Percentiles rank a stretch among this genome's conserved stretches.
Evolutionary conservation across 2,329 filamentous ascomycete genomes (phyloP).

Genomic region (Parasarocladium wereldwijsianum): DNA sequence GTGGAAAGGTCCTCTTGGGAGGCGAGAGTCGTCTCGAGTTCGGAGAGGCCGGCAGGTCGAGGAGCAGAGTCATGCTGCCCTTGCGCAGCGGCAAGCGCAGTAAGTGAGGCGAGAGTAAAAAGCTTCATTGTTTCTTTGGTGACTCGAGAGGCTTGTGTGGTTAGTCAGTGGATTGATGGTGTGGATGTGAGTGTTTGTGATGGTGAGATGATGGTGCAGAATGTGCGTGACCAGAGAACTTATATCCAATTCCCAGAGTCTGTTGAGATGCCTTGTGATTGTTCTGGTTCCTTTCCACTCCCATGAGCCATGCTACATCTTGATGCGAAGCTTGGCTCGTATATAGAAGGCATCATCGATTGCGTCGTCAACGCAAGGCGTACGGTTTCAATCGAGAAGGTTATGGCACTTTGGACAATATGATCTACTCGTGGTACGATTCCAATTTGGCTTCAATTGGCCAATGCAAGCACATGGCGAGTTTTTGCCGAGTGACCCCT

Average conservation of each 20-base stretch:
- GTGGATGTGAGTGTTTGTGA: neutral
- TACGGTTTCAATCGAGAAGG: too few relatives aligned
- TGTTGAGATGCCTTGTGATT: neutral
- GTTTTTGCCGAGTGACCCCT: neutral
- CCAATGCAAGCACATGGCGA: neutral
- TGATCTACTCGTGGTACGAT: too few relatives aligned
- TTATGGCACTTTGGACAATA: too few relatives aligned
- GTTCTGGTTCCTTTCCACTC: neutral
- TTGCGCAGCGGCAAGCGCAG: slow-evolving; percentile 1
- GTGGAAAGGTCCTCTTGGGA: slow-evolving; percentile 5
- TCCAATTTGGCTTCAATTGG: too few relatives aligned
- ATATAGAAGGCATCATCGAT: too few relatives aligned
- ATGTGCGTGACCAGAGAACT: neutral
- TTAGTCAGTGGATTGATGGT: neutral
- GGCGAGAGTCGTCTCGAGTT: slow-evolving; percentile 1
- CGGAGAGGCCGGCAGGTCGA: too few relatives aligned
- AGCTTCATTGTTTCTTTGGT: neutral
- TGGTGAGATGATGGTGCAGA: neutral
- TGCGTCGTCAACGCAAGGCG: too few relatives aligned
- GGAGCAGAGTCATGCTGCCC: neutral
- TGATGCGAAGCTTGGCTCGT: too few relatives aligned
- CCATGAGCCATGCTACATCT: slow-evolving; percentile 1
- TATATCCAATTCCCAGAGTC: neutral
- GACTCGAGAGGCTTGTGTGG: neutral
- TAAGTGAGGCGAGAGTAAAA: slow-evolving; percentile 2